These are phyloP conservation scores for Pseudogymnoascus sp. DNA, from an alignment of 2,329 filamentous ascomycete genomes.

Conservation along the genomic window DNA sequence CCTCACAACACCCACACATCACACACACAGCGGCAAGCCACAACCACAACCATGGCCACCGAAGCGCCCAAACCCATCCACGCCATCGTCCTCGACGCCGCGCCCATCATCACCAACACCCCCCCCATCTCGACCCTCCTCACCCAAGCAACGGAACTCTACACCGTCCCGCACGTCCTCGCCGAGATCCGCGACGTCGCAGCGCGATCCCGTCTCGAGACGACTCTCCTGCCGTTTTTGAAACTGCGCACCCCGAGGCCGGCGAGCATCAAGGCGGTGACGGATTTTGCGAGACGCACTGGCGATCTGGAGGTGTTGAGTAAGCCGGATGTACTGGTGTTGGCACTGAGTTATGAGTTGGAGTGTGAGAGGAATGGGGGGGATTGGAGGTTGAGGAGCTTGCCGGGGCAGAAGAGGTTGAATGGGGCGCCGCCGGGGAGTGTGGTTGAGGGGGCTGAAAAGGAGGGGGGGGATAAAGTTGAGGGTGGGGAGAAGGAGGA, in stretches of 20 bases:
- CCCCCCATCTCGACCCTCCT: conserved; percentile 77
- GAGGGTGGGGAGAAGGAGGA: conserved; percentile 14
- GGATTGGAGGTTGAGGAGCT: conserved; percentile 73
- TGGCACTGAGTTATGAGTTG: conserved; percentile 90
- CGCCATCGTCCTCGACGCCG: conserved; percentile 81
- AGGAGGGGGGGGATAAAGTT: not conserved
- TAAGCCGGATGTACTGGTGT: conserved; percentile 77
- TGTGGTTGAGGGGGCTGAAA: conserved; percentile 24
- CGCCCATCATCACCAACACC: conserved; percentile 89
- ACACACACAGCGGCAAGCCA: not conserved
- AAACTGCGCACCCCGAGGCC: conserved; percentile 67
- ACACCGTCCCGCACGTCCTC: conserved; percentile 80
- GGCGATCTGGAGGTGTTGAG: conserved; percentile 86
- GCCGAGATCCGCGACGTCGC: conserved; percentile 80
- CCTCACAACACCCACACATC: not conserved
- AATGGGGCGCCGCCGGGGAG: conserved; percentile 53
- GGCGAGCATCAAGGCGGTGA: conserved; percentile 71
- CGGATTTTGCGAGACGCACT: conserved; percentile 79
- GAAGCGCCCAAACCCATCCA: conserved; percentile 59
- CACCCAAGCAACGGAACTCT: conserved; percentile 65
- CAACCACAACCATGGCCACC: conserved; percentile 22
- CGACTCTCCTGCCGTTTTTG: conserved; percentile 76
- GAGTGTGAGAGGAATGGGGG: conserved; percentile 87
- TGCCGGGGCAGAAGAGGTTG: conserved; percentile 69
- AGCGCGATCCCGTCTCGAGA: conserved; percentile 75